Percentiles rank a stretch among this genome's conserved stretches.
phyloP scores from a whole-genome alignment of 2,329 filamentous ascomycete genomes.

The Bipolaris zeicola region DNA sequence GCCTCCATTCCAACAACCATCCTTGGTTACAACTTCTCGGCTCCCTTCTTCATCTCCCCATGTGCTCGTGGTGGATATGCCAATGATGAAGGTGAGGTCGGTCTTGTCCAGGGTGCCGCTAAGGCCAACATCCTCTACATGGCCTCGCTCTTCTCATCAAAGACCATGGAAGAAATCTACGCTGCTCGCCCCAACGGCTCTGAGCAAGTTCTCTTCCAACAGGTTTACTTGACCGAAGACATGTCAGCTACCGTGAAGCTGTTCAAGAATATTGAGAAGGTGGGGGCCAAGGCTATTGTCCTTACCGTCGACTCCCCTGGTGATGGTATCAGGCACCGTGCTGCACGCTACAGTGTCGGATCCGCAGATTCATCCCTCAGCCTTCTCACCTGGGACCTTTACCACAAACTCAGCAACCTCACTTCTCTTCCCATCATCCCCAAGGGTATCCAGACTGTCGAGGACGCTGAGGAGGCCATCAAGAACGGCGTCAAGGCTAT shows the following conservation, averaged over 20 bases:
- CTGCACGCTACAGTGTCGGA: slow-evolving; percentile 40
- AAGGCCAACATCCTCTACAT: slow-evolving; percentile 60
- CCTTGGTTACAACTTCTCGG: slow-evolving; percentile 59
- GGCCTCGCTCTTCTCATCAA: slow-evolving; percentile 45
- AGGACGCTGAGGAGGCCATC: slow-evolving; percentile 47
- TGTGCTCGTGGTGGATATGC: slow-evolving; percentile 48
- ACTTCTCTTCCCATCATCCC: slow-evolving; percentile 48
- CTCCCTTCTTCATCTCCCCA: slow-evolving; percentile 62
- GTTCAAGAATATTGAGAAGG: slow-evolving; percentile 39
- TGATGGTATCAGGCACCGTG: slow-evolving; percentile 47
- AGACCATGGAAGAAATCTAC: slow-evolving; percentile 28
- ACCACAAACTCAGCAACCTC: slow-evolving; percentile 44
- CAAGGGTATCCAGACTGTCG: slow-evolving; percentile 50
- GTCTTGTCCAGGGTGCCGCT: slow-evolving; percentile 58
- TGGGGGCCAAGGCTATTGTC: slow-evolving; percentile 50
- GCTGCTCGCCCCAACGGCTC: slow-evolving; percentile 13
- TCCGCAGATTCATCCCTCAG: slow-evolving; percentile 40
- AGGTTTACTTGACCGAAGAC: slow-evolving; percentile 48
- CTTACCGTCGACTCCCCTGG: slow-evolving; percentile 51
- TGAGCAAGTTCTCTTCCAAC: slow-evolving; percentile 48
- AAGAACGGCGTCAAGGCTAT: slow-evolving; percentile 47
- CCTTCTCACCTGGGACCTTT: slow-evolving; percentile 44
- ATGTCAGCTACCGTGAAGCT: slow-evolving; percentile 37
- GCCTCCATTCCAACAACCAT: slow-evolving; percentile 53
- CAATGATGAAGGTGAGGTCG: slow-evolving; percentile 56